phyloP scores from a whole-genome alignment of 1,139 yeast genomes.

The Pichia kudriavzevii region DNA sequence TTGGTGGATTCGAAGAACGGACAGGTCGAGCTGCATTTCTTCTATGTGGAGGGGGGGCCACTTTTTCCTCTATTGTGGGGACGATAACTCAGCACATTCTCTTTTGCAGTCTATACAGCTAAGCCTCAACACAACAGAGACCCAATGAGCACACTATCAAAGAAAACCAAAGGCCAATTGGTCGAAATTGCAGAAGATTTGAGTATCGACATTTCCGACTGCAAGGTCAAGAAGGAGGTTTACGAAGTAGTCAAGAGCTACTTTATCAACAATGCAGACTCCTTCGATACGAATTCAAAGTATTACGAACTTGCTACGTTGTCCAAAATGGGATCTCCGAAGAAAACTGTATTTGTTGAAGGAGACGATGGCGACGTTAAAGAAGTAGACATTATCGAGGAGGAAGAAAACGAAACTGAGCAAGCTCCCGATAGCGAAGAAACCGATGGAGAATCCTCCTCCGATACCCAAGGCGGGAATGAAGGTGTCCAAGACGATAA shows the following conservation, averaged over 20 bases:
- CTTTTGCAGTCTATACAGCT: too few relatives aligned
- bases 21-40: too few relatives aligned
- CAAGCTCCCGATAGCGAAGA: conserved; percentile 12
- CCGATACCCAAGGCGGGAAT: conserved; percentile 9
- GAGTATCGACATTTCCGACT: conserved; percentile 19
- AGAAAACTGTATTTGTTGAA: conserved; percentile 10
- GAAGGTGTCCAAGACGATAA: conserved; percentile 15
- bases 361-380: conserved; percentile 10
- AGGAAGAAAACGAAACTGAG: conserved; percentile 1
- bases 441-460: conserved; percentile 12
- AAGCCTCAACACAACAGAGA: too few relatives aligned
- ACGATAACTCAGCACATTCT: too few relatives aligned
- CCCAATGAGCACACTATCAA: conserved; percentile 21
- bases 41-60: too few relatives aligned
- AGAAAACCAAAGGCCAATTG: conserved; percentile 27
- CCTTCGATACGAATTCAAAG: conserved; percentile 19
- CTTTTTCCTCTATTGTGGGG: too few relatives aligned
- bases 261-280: conserved; percentile 17
- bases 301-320: conserved; percentile 22
- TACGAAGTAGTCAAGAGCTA: conserved; percentile 18
- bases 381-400: conserved; percentile 9
- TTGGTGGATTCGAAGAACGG: too few relatives aligned
- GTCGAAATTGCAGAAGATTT: conserved; percentile 26
- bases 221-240: conserved; percentile 25
- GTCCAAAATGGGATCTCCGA: conserved; percentile 13